Percentiles rank a stretch among this genome's conserved stretches.
These are phyloP conservation scores for Ceratocystis harringtonii DNA, from an alignment of 2,329 filamentous ascomycete genomes.

Conservation along the genomic window DNA sequence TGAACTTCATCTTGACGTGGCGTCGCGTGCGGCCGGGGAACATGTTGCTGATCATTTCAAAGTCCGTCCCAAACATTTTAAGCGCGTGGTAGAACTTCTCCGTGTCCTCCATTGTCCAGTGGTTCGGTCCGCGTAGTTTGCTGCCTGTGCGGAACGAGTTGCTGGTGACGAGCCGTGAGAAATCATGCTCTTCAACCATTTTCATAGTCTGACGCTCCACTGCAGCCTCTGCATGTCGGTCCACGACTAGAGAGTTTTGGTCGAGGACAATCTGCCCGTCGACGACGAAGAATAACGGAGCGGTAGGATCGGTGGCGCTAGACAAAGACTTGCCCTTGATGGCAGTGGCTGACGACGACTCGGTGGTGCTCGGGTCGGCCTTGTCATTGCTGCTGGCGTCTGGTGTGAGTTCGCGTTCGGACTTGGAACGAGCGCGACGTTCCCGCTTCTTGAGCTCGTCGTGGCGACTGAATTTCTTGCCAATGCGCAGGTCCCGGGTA, in stretches of 20 bases:
- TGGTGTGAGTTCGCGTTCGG: constrained; percentile 18
- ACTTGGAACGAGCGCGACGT: constrained; percentile 27
- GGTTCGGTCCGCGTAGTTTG: constrained; percentile 47
- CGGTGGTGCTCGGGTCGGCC: constrained; percentile 12
- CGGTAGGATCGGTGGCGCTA: constrained; percentile 24
- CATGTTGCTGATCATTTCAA: constrained; percentile 62
- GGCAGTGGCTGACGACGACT: background rate
- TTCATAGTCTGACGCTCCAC: constrained; percentile 40
- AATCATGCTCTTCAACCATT: constrained; percentile 62
- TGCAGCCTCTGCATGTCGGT: constrained; percentile 49
- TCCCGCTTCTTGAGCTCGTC: constrained; percentile 57
- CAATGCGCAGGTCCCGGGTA: constrained; percentile 52
- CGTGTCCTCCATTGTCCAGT: constrained; percentile 58
- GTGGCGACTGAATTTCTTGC: constrained; percentile 61
- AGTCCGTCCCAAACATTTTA: constrained; percentile 67
- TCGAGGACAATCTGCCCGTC: constrained; percentile 61
- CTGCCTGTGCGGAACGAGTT: constrained; percentile 48
- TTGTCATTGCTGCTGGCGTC: constrained; percentile 27
- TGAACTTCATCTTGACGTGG: constrained; percentile 71
- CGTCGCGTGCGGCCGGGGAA: constrained; percentile 57
- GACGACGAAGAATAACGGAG: constrained; percentile 46
- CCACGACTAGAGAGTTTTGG: constrained; percentile 50
- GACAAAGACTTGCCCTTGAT: too few species aligned
- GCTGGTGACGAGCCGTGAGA: constrained; percentile 55
- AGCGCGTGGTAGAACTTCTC: constrained; percentile 63